Evolutionary conservation across 345 rosid species (phyloP), one percentile per base, ranked within the genome.

Genomic region (Rhodamnia argentea): DNA sequence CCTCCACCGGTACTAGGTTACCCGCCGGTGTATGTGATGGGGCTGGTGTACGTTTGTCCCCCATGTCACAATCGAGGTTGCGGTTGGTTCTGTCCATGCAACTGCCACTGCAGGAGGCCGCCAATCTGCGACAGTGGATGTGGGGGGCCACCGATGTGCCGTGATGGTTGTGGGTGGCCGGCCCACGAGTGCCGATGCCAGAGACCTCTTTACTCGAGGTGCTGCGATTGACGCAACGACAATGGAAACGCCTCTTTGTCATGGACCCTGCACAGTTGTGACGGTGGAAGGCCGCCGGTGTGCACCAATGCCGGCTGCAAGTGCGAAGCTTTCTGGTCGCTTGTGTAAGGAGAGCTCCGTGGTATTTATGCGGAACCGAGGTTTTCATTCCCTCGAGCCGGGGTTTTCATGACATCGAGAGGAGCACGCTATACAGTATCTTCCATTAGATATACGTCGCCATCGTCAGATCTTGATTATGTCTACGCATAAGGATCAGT

Each of bases 111-210:
- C 8, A 55, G 55, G 55, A 13, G 27, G 13, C 52, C 83, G 22
- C 32, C 37, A 13, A n/a, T 2, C 13, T 64, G 76, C 44, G 6
- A 4, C 2, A 13, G 70, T 16, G 7, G 24, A 4, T 20, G 27
- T 16, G 50, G 58, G 26, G 22, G 58, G 24, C 57, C 23, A 20
- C 57, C 57, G 8, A 18, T 54, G 57, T 54, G 57, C 57, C 57
- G 10, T 20, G 57, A 18, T 18, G 57, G 57, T 23, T 54, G 57
- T 54, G 57, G 57, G 57, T 18, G 4, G 23, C 26, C 93, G 0
- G 94, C 92, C 50, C 92, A 89, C 52, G 93, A 94, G 4, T 90
- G 95, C 85, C 18, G 13, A 37, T 70, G 81, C 81, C 5, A 7
- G 47, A 70, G 78, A 4, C 47, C 24, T 0, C 16, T 10, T 32